Conservation (phyloP, 257 asterid species). For the Phtheirospermum japonicum region DNA sequence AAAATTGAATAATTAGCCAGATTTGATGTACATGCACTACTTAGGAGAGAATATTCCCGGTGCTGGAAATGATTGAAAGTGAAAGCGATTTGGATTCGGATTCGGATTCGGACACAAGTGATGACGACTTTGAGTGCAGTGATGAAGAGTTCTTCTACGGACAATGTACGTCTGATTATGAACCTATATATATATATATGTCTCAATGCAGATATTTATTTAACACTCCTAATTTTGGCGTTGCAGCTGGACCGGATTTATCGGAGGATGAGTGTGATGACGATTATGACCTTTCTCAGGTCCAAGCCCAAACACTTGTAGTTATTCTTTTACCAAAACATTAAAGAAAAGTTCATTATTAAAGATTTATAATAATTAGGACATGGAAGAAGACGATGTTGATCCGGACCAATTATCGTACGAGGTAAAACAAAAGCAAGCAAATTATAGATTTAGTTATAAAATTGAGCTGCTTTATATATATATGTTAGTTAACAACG, state of each 20-base stretch:
- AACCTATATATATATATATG: no score
- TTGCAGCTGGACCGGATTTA: slow-evolving; percentile 39
- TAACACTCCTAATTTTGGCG: no score
- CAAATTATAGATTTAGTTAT: no score
- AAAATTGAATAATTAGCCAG: no score
- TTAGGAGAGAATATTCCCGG: slow-evolving; percentile 40
- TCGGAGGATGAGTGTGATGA: slow-evolving; percentile 35
- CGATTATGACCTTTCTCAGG: slow-evolving; percentile 21
- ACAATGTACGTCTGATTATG: no score
- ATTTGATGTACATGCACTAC: no score
- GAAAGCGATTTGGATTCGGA: slow-evolving; percentile 31
- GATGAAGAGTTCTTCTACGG: slow-evolving; percentile 37
- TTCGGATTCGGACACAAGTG: slow-evolving; percentile 22
- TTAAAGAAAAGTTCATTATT: neutral
- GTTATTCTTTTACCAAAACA: neutral
- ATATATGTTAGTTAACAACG: no score
- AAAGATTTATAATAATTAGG: slow-evolving; percentile 26
- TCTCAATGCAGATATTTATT: neutral
- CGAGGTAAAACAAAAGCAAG: no score
- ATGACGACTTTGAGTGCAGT: slow-evolving; percentile 32
- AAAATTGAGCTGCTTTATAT: no score
- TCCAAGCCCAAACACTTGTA: neutral
- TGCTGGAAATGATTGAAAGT: slow-evolving; percentile 34
- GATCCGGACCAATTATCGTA: slow-evolving; percentile 66
- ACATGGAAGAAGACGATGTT: slow-evolving; percentile 55